Evolutionary conservation across 2,329 filamentous ascomycete genomes (phyloP).

Genomic region (Penicillium aurantiogriseum): DNA sequence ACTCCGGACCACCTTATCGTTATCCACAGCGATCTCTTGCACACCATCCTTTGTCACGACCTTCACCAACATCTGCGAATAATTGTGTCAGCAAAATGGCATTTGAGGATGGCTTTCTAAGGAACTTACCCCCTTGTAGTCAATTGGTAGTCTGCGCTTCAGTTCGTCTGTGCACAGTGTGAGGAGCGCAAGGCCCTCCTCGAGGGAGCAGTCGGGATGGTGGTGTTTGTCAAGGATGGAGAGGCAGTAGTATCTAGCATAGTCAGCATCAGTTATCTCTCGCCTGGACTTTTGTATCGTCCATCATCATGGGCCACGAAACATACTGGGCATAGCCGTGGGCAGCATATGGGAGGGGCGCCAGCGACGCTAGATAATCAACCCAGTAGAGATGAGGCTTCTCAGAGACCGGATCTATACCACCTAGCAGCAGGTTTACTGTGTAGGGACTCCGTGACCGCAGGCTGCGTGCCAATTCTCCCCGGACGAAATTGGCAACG

Average conservation of each 20-base stretch:
- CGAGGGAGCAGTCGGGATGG: slow-evolving; percentile 86
- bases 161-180: slow-evolving; percentile 95
- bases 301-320: neutral
- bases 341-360: slow-evolving; percentile 87
- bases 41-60: slow-evolving; percentile 93
- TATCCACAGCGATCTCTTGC: slow-evolving; percentile 77
- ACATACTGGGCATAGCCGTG: slow-evolving; percentile 95
- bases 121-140: slow-evolving; percentile 86
- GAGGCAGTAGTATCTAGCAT: slow-evolving; percentile 84
- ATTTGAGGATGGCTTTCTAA: neutral
- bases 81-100: slow-evolving; percentile 11
- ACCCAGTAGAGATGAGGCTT: slow-evolving; percentile 95
- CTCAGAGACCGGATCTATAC: slow-evolving; percentile 86
- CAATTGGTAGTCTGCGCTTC: slow-evolving; percentile 93
- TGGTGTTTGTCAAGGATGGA: slow-evolving; percentile 98
- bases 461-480: slow-evolving; percentile 86
- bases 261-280: slow-evolving; percentile 17
- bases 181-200: slow-evolving; percentile 86
- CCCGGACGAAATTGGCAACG: slow-evolving; percentile 88
- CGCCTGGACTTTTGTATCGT: neutral
- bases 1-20: slow-evolving; percentile 61
- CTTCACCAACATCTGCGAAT: slow-evolving; percentile 64
- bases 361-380: slow-evolving; percentile 89
- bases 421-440: slow-evolving; percentile 92
- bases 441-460: slow-evolving; percentile 92